Percentiles rank a stretch among this genome's conserved stretches.
These are phyloP conservation scores for Macrophomina phaseolina DNA, from an alignment of 2,329 filamentous ascomycete genomes.

Conservation along the genomic window DNA sequence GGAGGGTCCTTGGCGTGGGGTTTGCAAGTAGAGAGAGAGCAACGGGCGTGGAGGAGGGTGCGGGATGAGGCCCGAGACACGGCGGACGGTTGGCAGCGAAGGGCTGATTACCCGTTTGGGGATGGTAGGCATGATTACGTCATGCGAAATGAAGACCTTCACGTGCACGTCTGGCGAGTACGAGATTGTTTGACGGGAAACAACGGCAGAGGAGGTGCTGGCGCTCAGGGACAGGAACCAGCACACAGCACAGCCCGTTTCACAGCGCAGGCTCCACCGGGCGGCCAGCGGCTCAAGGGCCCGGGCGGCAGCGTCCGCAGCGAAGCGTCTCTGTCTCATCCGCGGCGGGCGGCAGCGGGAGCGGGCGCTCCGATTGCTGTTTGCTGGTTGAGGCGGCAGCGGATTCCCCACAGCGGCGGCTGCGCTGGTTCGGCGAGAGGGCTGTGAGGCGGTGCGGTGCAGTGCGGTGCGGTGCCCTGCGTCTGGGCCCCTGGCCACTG, in stretches of 20 bases:
- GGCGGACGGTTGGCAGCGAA: background rate
- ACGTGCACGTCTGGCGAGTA: constrained; percentile 8
- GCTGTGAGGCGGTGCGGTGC: background rate
- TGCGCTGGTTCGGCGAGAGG: background rate
- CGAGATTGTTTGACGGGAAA: background rate
- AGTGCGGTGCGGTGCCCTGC: background rate
- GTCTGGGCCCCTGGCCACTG: background rate
- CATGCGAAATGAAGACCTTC: constrained; percentile 7
- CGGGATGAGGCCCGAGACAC: constrained; percentile 5
- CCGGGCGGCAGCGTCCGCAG: background rate
- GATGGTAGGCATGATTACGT: background rate
- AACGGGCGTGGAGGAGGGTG: background rate
- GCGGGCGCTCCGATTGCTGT: constrained; percentile 6
- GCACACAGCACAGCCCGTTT: constrained; percentile 11
- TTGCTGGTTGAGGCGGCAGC: background rate
- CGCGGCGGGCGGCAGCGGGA: constrained; percentile 15
- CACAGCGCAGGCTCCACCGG: constrained; percentile 8
- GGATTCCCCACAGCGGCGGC: constrained; percentile 12
- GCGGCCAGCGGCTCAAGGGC: background rate
- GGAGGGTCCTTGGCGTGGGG: background rate
- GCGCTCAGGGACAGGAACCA: constrained; percentile 14
- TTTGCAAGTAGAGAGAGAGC: background rate
- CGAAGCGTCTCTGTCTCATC: constrained; percentile 1
- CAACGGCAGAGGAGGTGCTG: background rate
- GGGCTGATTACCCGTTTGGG: constrained; percentile 2